phyloP scores from a whole-genome alignment of 2,329 filamentous ascomycete genomes.

The Phaeomoniella chlamydospora region DNA sequence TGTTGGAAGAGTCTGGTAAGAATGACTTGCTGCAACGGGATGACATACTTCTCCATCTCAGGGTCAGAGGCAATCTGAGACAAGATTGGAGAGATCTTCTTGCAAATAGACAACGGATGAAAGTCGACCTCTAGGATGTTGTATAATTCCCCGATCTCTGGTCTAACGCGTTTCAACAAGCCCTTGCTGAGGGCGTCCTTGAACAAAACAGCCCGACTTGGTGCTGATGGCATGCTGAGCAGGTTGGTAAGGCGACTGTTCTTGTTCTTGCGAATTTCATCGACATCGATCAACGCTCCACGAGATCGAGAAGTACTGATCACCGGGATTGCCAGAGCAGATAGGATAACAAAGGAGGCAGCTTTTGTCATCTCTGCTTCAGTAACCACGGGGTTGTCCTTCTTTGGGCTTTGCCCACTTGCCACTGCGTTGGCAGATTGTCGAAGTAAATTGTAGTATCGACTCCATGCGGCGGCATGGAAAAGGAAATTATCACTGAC shows the following conservation, averaged over 20 bases:
- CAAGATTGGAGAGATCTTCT: constrained; percentile 95
- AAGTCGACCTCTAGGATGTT: constrained; percentile 99
- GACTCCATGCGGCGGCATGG: constrained; percentile 93
- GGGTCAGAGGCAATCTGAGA: constrained; percentile 82
- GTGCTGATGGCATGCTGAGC: constrained; percentile 79
- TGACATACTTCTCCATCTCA: constrained; percentile 95
- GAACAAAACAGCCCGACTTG: constrained; percentile 81
- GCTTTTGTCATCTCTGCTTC: constrained; percentile 88
- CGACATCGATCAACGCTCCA: constrained; percentile 89
- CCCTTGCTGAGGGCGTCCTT: constrained; percentile 93
- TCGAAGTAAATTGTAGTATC: constrained; percentile 92
- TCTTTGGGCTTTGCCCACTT: constrained; percentile 75
- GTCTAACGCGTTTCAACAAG: constrained; percentile 77
- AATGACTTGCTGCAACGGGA: constrained; percentile 94
- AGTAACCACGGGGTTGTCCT: constrained; percentile 79
- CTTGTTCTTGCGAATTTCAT: constrained; percentile 97
- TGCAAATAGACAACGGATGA: constrained; percentile 95
- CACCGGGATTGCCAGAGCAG: constrained; percentile 92
- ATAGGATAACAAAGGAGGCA: constrained; percentile 88
- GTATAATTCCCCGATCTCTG: constrained; percentile 93
- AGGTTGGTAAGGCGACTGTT: constrained; percentile 94
- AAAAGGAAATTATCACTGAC: constrained; percentile 99
- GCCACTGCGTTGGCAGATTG: constrained; percentile 75
- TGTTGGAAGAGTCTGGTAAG: constrained; percentile 97
- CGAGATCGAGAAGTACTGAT: constrained; percentile 96